phyloP scores from a whole-genome alignment of 768 basidiomycete genomes.

The Pholiota molesta region DNA sequence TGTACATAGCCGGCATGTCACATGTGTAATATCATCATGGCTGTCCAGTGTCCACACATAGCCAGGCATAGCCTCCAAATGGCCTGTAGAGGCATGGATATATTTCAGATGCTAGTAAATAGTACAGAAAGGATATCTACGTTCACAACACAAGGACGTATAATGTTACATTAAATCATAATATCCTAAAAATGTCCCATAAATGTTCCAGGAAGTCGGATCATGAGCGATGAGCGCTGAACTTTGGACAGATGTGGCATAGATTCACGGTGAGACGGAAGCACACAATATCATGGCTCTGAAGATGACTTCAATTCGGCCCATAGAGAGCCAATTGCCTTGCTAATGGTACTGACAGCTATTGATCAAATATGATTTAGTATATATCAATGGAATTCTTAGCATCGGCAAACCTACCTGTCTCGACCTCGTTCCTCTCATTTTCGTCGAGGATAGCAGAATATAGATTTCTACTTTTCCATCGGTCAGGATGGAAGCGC shows the following conservation, averaged over 20 bases:
- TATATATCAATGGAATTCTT: not conserved
- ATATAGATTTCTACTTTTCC: slow-evolving; percentile 69
- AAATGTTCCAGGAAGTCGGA: not conserved
- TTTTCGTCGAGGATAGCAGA: slow-evolving; percentile 58
- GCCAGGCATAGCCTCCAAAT: too few species aligned
- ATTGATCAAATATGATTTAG: not conserved
- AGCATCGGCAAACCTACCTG: slow-evolving; percentile 46
- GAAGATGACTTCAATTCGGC: slow-evolving; percentile 12
- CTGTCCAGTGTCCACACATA: too few species aligned
- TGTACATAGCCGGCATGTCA: not conserved
- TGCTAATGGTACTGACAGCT: slow-evolving; percentile 23
- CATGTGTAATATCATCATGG: not conserved
- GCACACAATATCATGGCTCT: not conserved
- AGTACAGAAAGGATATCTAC: not conserved
- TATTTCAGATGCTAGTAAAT: not conserved
- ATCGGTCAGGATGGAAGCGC: slow-evolving; percentile 81
- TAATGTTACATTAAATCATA: not conserved
- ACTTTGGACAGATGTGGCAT: not conserved
- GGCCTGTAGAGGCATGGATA: not conserved
- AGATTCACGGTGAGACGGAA: not conserved
- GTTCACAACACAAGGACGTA: not conserved
- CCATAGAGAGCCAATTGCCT: slow-evolving; percentile 23
- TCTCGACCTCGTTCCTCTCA: slow-evolving; percentile 62
- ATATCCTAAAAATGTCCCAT: not conserved
- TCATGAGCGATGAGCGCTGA: not conserved